Conservation (phyloP, 176 grass and related monocot genomes). For the Eleusine indica region DNA sequence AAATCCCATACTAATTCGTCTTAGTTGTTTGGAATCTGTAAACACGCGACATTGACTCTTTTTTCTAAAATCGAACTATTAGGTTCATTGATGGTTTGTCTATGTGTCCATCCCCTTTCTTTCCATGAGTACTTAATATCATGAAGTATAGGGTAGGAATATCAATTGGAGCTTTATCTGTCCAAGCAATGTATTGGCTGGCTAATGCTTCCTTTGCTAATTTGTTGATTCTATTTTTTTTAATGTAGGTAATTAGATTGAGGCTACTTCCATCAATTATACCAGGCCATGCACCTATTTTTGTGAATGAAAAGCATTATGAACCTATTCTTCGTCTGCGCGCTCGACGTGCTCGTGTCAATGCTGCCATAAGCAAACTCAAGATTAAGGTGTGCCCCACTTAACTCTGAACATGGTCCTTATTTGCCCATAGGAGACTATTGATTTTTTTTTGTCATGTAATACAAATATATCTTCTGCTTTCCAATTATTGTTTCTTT, state of each 20-base stretch:
- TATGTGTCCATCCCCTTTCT: not conserved
- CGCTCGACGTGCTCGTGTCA: conserved; percentile 31
- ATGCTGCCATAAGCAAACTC: conserved; percentile 29
- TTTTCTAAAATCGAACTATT: not conserved
- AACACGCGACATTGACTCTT: not conserved
- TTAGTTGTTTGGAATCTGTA: not conserved
- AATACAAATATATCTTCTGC: not conserved
- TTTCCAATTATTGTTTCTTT: not conserved
- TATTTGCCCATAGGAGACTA: not conserved
- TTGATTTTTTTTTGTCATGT: not conserved
- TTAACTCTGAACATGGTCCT: not conserved
- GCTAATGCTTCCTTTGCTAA: not conserved
- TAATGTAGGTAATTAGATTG: conserved; percentile 40
- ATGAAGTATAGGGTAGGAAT: not conserved
- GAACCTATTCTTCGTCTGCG: conserved; percentile 62
- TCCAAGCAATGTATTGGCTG: not conserved
- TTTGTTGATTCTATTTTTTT: conserved; percentile 5
- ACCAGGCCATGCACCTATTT: conserved; percentile 43
- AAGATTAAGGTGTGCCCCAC: conserved; percentile 50
- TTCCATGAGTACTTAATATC: not conserved
- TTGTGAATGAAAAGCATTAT: conserved; percentile 64
- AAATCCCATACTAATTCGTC: not conserved
- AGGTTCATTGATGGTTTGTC: not conserved
- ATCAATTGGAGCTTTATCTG: not conserved
- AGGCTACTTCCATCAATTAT: conserved; percentile 48